Percentiles rank a stretch among this genome's conserved stretches.
These are phyloP conservation scores for Russula sp. DNA, from an alignment of 768 basidiomycete genomes.

Conservation along the genomic window DNA sequence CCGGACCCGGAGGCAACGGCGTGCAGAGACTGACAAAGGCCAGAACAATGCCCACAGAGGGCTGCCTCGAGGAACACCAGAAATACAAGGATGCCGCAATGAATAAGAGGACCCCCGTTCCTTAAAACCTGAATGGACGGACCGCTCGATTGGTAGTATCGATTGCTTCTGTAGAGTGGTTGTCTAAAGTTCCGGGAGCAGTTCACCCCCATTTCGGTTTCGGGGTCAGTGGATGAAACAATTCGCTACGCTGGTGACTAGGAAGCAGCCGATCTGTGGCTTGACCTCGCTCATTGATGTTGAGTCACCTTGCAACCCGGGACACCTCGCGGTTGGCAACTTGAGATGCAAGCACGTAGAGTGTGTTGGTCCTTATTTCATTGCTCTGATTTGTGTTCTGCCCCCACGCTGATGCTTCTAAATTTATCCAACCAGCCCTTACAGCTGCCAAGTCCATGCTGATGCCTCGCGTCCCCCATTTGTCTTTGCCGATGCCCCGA, in stretches of 20 bases:
- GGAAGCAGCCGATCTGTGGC: background rate
- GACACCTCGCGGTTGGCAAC: background rate
- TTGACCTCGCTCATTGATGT: background rate
- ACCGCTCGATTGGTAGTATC: background rate
- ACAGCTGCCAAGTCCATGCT: slow-evolving; percentile 40
- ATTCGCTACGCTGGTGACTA: background rate
- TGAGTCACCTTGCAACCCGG: background rate
- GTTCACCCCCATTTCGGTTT: background rate
- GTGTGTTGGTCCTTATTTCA: background rate
- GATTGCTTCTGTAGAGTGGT: background rate
- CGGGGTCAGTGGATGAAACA: background rate
- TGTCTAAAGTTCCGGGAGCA: background rate
- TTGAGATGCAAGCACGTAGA: background rate
- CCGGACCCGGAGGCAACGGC: background rate
- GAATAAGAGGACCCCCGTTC: background rate
- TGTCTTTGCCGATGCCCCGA: slow-evolving; percentile 38
- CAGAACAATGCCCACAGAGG: background rate
- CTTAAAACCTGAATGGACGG: background rate
- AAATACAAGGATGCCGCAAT: background rate
- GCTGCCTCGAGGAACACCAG: background rate
- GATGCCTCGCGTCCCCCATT: slow-evolving; percentile 52
- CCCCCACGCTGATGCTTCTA: background rate
- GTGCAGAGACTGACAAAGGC: background rate
- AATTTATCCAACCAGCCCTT: background rate
- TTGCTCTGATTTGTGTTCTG: background rate